phyloP scores from a whole-genome alignment of 2,329 filamentous ascomycete species.

The Penicillium sp. region DNA sequence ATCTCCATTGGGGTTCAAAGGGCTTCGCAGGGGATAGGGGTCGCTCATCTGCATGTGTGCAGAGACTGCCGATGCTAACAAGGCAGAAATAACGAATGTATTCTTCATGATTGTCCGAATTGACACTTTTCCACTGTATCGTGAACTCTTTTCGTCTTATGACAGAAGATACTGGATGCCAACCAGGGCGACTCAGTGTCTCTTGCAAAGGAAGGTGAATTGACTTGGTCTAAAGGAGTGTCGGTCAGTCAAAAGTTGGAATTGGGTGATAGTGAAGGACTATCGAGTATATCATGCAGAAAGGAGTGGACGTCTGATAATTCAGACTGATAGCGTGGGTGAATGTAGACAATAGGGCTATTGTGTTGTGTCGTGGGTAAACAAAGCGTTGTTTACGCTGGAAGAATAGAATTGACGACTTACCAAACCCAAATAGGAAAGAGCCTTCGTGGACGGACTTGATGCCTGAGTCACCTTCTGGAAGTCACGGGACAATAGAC shows the following conservation, averaged over 20 bases:
- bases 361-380: neutral
- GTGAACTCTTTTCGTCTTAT: neutral
- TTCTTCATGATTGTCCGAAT: conserved; percentile 27
- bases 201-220: neutral
- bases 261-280: neutral
- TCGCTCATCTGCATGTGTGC: conserved; percentile 56
- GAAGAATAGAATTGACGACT: neutral
- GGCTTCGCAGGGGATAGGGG: conserved; percentile 52
- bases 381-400: neutral
- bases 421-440: neutral
- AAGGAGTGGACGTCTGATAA: neutral
- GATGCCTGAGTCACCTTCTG: neutral
- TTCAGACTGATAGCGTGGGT: neutral
- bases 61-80: conserved; percentile 31
- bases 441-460: neutral
- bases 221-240: neutral
- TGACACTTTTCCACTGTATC: neutral
- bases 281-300: neutral
- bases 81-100: conserved; percentile 23
- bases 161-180: conserved; percentile 12
- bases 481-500: no score
- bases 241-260: neutral
- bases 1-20: conserved; percentile 43
- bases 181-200: conserved; percentile 11
- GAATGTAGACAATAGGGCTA: neutral